These are phyloP conservation scores for Hypoxylon sp. DNA, from an alignment of 2,329 filamentous ascomycete species.

Conservation along the genomic window DNA sequence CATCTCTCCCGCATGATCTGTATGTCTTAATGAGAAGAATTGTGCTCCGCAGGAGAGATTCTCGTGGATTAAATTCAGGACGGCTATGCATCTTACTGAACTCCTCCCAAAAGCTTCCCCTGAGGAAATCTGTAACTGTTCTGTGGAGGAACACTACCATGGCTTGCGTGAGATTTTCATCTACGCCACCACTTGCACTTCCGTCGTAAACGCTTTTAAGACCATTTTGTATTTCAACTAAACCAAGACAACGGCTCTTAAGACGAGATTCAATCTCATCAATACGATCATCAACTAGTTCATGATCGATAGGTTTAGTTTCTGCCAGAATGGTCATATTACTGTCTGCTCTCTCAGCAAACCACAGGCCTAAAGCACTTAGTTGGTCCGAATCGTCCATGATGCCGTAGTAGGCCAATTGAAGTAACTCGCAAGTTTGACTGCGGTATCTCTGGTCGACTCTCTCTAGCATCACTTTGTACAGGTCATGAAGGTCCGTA, in stretches of 20 bases:
- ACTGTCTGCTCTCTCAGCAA: conserved; percentile 38
- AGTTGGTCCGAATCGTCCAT: not conserved
- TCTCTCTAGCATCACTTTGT: conserved; percentile 36
- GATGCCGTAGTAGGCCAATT: conserved; percentile 16
- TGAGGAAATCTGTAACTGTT: conserved; percentile 45
- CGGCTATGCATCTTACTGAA: conserved; percentile 4
- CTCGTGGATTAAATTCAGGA: conserved; percentile 6
- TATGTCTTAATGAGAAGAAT: conserved; percentile 37
- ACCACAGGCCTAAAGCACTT: conserved; percentile 42
- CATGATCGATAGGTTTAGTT: conserved; percentile 24
- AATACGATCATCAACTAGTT: conserved; percentile 30
- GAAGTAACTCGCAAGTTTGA: conserved; percentile 36
- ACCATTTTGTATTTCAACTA: conserved; percentile 35
- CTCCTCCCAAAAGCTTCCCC: conserved; percentile 9
- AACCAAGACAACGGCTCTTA: conserved; percentile 42
- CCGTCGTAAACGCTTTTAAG: not conserved
- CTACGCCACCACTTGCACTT: not conserved
- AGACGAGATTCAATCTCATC: conserved; percentile 37
- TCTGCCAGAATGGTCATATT: conserved; percentile 20
- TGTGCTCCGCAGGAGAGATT: conserved; percentile 28
- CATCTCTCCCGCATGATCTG: not conserved
- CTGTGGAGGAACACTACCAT: conserved; percentile 36
- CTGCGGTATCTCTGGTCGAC: conserved; percentile 27
- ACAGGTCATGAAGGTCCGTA: conserved; percentile 43
- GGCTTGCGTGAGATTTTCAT: not conserved